Conservation (phyloP, 2,329 filamentous ascomycete species). For the Colletotrichum higginsianum region DNA sequence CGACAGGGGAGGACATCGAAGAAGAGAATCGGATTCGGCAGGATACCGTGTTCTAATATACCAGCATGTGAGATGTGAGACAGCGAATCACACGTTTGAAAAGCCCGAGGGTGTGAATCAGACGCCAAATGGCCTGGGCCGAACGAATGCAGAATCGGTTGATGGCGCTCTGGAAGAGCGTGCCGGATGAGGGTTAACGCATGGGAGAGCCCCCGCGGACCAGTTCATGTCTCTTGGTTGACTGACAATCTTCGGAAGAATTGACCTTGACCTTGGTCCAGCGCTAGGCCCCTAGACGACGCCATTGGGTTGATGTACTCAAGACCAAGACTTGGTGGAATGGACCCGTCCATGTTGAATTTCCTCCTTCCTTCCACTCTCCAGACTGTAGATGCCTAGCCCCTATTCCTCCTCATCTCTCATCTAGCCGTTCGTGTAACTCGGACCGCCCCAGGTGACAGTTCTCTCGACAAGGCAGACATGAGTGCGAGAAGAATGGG, state of each 20-base stretch:
- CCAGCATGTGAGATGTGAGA: not conserved
- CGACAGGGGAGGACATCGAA: no score
- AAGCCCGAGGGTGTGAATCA: not conserved
- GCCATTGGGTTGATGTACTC: slow-evolving; percentile 3
- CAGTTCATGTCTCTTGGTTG: not conserved
- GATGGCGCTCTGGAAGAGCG: not conserved
- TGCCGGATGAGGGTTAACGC: slow-evolving; percentile 31
- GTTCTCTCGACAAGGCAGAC: not conserved
- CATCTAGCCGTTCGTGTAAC: not conserved
- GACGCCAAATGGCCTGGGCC: not conserved
- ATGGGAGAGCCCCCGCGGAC: not conserved
- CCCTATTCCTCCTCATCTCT: not conserved
- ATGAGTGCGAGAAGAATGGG: not conserved
- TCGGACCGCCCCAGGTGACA: not conserved
- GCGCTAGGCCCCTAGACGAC: slow-evolving; percentile 26
- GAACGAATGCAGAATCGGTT: slow-evolving; percentile 23
- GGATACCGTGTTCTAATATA: slow-evolving; percentile 27
- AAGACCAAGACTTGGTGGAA: slow-evolving; percentile 3
- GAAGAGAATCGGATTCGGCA: not conserved
- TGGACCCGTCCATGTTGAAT: slow-evolving; percentile 2
- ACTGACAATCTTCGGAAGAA: slow-evolving; percentile 13
- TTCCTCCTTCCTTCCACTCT: not conserved
- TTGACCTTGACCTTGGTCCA: slow-evolving; percentile 12
- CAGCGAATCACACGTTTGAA: not conserved
- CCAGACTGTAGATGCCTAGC: not conserved